Evolutionary conservation across 2,329 filamentous ascomycete species (phyloP).

Genomic region (Colletotrichum cordylinicola): DNA sequence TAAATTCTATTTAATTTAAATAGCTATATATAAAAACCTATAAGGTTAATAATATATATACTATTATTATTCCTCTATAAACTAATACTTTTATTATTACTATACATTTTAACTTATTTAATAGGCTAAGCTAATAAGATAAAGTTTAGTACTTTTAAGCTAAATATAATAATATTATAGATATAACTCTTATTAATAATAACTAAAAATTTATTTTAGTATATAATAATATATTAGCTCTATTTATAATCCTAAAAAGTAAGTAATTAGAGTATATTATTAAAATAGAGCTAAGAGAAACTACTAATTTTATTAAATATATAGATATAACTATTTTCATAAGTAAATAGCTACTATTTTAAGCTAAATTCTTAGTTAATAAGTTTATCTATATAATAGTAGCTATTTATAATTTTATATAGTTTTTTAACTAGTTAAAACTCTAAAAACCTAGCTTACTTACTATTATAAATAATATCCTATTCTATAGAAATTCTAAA

Average conservation of each 20-base stretch:
- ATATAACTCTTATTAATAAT: neutral
- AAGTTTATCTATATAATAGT: no score
- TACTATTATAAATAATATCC: no score
- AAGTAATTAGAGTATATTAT: neutral
- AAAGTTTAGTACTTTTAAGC: neutral
- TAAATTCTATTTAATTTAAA: no score
- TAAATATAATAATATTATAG: neutral
- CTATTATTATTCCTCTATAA: neutral
- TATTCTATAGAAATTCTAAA: no score
- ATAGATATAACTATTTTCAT: neutral
- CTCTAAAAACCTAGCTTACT: no score
- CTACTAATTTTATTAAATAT: neutral
- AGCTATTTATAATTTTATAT: no score
- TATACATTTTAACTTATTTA: neutral
- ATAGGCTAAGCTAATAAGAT: neutral
- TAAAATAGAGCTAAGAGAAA: neutral
- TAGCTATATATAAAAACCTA: neutral
- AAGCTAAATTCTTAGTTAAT: no score
- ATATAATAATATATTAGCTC: neutral
- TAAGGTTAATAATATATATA: neutral
- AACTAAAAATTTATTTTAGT: no score
- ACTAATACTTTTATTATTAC: neutral
- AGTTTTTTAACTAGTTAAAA: no score
- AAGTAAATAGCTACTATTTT: fast-evolving
- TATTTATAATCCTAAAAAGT: neutral